Evolutionary conservation across 2,329 filamentous ascomycete genomes (phyloP).

Genomic region (Botrytis galanthina): DNA sequence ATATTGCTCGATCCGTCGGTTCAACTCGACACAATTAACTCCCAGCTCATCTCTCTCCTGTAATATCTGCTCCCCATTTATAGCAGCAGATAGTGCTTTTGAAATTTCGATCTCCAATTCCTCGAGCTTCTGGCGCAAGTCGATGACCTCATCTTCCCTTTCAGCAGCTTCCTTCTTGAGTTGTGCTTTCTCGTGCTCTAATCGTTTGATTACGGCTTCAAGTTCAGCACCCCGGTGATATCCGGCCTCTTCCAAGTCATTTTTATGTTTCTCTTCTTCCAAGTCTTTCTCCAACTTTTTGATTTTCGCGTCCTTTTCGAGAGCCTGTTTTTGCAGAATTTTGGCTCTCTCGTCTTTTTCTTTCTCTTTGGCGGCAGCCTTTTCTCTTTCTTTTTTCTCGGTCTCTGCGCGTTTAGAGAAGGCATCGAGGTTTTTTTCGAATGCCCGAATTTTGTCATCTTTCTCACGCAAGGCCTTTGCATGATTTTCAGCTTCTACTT

Average conservation of each 20-base stretch:
- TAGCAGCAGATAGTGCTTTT: too few species aligned
- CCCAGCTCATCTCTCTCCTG: neutral
- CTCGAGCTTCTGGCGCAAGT: neutral
- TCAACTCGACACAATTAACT: too few species aligned
- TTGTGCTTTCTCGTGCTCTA: neutral
- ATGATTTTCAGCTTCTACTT: neutral
- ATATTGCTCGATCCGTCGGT: too few species aligned
- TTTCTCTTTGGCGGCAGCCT: neutral
- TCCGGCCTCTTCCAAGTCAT: neutral
- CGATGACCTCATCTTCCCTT: neutral
- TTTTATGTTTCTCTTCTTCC: neutral
- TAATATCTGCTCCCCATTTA: fast-evolving
- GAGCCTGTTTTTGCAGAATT: neutral
- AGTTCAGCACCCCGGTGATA: neutral
- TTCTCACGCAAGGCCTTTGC: neutral
- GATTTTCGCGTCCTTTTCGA: neutral
- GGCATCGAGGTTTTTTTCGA: neutral
- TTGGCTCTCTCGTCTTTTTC: neutral
- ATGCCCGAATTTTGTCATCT: neutral
- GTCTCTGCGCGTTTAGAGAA: neutral
- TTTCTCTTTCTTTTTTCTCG: neutral
- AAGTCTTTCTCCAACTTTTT: neutral
- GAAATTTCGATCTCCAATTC: too few species aligned
- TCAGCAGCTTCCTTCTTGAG: neutral
- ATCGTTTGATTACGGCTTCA: neutral